Conservation (phyloP, 805 yeast genomes). For the Ogataea saltuana region DNA sequence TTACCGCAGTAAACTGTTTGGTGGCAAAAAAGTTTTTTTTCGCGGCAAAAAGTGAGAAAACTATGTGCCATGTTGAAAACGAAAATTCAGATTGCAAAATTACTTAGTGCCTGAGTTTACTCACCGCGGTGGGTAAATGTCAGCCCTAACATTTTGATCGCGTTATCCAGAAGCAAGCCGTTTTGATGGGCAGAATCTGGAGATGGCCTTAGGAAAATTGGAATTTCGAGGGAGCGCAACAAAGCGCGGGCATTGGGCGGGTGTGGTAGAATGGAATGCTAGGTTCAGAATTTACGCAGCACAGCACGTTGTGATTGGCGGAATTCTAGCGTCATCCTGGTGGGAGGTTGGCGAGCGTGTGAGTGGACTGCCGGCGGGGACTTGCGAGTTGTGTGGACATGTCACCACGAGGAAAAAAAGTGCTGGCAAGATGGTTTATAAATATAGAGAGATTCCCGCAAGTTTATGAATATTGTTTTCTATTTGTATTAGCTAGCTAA, state of each 20-base stretch:
- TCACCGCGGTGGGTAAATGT: constrained; percentile 13
- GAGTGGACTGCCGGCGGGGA: not conserved
- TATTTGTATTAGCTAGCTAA: not conserved
- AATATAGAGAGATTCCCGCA: constrained; percentile 8
- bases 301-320: constrained; percentile 6
- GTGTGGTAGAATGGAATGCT: not conserved
- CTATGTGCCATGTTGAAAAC: constrained; percentile 10
- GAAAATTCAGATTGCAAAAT: not conserved
- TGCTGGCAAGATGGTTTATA: constrained; percentile 5
- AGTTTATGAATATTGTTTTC: not conserved
- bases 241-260: constrained; percentile 8
- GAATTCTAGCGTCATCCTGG: not conserved
- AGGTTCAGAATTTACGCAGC: constrained; percentile 7
- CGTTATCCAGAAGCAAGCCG: constrained; percentile 9
- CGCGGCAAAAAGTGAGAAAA: constrained; percentile 1
- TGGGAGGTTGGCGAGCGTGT: constrained; percentile 1
- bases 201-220: constrained; percentile 4
- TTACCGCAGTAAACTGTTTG: constrained; percentile 6
- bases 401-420: constrained; percentile 1
- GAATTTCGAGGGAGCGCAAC: constrained; percentile 5
- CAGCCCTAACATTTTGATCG: constrained; percentile 9
- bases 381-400: constrained; percentile 6
- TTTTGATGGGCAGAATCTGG: no score
- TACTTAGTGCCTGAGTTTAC: constrained; percentile 11
- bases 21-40: constrained; percentile 7